Evolutionary conservation across 108 stramenopile species (phyloP).

Genomic region (Stephanodiscus minutulus): DNA sequence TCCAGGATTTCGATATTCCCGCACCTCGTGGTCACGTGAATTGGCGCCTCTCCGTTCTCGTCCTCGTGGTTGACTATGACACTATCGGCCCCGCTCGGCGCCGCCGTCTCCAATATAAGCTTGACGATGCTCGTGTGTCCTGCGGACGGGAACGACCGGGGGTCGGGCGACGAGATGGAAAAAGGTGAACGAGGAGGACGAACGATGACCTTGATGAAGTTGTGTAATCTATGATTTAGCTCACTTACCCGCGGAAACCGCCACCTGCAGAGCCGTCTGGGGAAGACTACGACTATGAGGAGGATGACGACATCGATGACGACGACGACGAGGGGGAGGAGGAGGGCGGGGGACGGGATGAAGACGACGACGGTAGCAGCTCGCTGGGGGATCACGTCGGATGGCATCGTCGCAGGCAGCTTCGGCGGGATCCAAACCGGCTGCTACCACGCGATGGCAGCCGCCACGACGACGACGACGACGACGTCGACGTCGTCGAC

Average conservation of each 20-base stretch:
- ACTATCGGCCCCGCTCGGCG: conserved; percentile 45
- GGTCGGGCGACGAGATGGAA: too few species aligned
- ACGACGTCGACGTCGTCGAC: conserved; percentile 2
- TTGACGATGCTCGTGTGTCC: conserved; percentile 47
- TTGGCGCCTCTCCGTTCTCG: conserved; percentile 60
- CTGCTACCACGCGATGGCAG: background rate
- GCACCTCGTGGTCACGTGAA: conserved; percentile 61
- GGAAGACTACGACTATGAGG: background rate
- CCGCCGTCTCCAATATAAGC: conserved; percentile 58
- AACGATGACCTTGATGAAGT: too few species aligned
- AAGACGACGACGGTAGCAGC: background rate
- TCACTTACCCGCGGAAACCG: conserved; percentile 64
- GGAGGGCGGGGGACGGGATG: background rate
- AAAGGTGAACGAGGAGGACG: too few species aligned
- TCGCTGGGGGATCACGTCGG: background rate
- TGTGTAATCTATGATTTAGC: too few species aligned
- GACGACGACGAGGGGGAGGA: background rate
- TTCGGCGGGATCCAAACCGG: background rate
- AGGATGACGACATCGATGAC: background rate
- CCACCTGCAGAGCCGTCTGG: conserved; percentile 48
- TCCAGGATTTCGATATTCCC: conserved; percentile 48
- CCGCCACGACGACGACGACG: background rate
- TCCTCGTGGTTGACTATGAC: conserved; percentile 68
- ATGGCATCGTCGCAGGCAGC: background rate
- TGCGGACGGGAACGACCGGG: conserved; percentile 54